Conservation (phyloP, 129 eudicot genomes). For the Tagetes patula region DNA sequence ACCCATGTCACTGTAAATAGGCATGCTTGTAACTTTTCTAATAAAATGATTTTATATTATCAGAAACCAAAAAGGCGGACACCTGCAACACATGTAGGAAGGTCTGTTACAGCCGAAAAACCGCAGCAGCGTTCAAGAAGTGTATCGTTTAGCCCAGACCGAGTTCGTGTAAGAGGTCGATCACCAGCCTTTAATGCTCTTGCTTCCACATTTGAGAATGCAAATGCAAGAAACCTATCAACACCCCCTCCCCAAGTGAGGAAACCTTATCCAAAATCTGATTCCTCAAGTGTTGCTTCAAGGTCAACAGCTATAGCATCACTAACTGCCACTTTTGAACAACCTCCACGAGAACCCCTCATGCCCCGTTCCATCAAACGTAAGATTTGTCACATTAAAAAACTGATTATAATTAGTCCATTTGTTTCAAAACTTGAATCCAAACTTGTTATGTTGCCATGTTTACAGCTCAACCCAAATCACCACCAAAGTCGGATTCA, state of each 20-base stretch:
- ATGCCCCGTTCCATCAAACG: constrained; percentile 79
- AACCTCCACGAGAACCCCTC: constrained; percentile 51
- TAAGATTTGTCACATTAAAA: constrained; percentile 26
- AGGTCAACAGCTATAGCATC: constrained; percentile 66
- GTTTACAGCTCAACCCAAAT: constrained; percentile 49
- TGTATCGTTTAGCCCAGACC: constrained; percentile 71
- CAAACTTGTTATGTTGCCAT: constrained; percentile 17
- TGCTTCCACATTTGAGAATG: constrained; percentile 89
- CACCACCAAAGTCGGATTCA: constrained; percentile 50
- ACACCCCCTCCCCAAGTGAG: constrained; percentile 94
- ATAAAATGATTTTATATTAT: constrained; percentile 20
- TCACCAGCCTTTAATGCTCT: constrained; percentile 97
- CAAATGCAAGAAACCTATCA: constrained; percentile 76
- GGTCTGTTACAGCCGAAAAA: constrained; percentile 76
- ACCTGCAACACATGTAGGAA: constrained; percentile 61
- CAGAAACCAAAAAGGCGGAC: constrained; percentile 95
- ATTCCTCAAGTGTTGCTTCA: constrained; percentile 49
- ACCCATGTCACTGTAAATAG: constrained; percentile 4
- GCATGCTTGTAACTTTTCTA: constrained; percentile 7
- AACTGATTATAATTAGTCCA: not conserved
- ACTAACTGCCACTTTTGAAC: constrained; percentile 59
- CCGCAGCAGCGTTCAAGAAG: constrained; percentile 95
- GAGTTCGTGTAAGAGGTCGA: constrained; percentile 87
- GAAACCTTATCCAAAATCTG: constrained; percentile 72
- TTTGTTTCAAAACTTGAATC: constrained; percentile 1